Conservation (phyloP, 768 basidiomycete genomes). For the Xerocomellus amylosporus region DNA sequence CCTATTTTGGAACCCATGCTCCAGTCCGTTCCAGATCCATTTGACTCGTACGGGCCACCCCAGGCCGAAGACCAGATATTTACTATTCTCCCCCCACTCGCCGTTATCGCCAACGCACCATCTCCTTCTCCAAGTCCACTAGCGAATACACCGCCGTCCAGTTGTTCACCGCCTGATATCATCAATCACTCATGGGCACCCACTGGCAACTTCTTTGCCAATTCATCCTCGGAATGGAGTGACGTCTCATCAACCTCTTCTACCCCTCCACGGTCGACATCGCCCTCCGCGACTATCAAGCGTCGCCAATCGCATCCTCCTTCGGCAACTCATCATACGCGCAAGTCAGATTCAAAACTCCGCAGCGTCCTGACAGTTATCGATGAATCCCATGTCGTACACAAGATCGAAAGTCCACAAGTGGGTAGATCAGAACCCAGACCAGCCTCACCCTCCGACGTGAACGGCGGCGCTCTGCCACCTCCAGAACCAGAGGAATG, state of each 20-base stretch:
- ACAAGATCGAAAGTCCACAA: conserved; percentile 27
- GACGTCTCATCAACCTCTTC: conserved; percentile 38
- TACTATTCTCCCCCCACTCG: conserved; percentile 85
- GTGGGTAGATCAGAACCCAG: conserved; percentile 16
- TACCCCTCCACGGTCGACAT: conserved; percentile 49
- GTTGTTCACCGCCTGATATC: conserved; percentile 35
- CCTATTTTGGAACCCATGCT: conserved; percentile 89
- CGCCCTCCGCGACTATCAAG: conserved; percentile 41
- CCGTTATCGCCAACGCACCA: conserved; percentile 63
- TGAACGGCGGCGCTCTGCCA: conserved; percentile 25
- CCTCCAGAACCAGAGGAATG: conserved; percentile 37
- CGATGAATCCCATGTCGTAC: conserved; percentile 52
- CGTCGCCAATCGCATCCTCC: conserved; percentile 56
- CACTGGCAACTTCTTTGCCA: conserved; percentile 45
- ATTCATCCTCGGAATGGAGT: conserved; percentile 58
- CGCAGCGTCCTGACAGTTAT: conserved; percentile 71
- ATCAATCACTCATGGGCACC: conserved; percentile 51
- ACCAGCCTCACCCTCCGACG: conserved; percentile 26
- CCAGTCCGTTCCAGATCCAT: conserved; percentile 86
- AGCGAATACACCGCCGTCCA: conserved; percentile 40
- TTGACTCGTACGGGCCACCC: conserved; percentile 87
- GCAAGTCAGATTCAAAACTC: conserved; percentile 65
- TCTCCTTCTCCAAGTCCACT: conserved; percentile 62
- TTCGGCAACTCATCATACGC: conserved; percentile 36
- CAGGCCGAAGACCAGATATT: conserved; percentile 90